These are phyloP conservation scores for Pseudogymnoascus sp. DNA, from an alignment of 2,329 filamentous ascomycete genomes.

Conservation along the genomic window DNA sequence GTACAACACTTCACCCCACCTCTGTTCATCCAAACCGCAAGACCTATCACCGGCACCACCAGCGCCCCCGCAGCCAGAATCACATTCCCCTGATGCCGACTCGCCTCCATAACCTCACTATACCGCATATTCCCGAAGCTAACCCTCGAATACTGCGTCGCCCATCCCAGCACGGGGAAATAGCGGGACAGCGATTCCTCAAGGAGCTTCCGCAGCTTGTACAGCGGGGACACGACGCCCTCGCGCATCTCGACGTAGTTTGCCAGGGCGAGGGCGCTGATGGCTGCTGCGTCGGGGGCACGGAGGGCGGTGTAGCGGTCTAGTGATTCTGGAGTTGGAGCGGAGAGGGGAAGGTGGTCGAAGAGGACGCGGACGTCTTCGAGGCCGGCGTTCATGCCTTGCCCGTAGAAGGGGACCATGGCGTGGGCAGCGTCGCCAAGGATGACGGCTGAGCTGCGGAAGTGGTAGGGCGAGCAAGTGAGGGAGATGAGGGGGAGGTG, in stretches of 20 bases:
- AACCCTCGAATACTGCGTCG: conserved; percentile 84
- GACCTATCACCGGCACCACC: conserved; percentile 8
- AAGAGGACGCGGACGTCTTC: conserved; percentile 91
- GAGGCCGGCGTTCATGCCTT: conserved; percentile 94
- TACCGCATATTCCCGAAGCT: conserved; percentile 93
- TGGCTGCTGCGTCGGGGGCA: conserved; percentile 71
- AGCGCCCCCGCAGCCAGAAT: conserved; percentile 28
- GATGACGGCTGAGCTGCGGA: conserved; percentile 66
- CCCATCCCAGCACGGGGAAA: conserved; percentile 72
- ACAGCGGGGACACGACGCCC: conserved; percentile 69
- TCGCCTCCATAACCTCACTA: conserved; percentile 66
- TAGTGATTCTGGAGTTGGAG: conserved; percentile 58
- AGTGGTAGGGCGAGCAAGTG: conserved; percentile 87
- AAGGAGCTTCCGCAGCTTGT: conserved; percentile 72
- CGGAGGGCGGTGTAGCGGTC: conserved; percentile 67
- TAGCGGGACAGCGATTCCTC: conserved; percentile 77
- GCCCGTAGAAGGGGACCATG: conserved; percentile 97
- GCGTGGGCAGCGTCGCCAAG: conserved; percentile 92
- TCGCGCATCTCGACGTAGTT: conserved; percentile 94
- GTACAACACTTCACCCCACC: neutral
- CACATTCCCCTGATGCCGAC: conserved; percentile 58
- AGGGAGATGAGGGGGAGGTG: conserved; percentile 90
- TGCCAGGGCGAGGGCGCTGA: conserved; percentile 82
- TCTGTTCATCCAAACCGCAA: neutral
- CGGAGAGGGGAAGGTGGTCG: conserved; percentile 49